Evolutionary conservation across 257 asterid species (phyloP).

Genomic region (Solanum megistacrolobum): DNA sequence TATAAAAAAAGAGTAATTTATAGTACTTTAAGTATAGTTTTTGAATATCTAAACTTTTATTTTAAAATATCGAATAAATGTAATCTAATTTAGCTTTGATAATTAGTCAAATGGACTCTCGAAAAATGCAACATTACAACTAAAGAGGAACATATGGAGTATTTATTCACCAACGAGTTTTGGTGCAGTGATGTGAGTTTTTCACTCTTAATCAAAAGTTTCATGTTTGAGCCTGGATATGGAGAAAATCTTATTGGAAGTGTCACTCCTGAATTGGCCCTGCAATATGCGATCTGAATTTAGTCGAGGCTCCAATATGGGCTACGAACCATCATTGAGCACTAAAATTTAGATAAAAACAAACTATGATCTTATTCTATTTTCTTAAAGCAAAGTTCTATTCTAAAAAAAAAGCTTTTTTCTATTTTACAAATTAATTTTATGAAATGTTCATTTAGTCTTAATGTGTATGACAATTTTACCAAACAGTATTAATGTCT

Average conservation of each 20-base stretch:
- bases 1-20: no score
- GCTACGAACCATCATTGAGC: background rate
- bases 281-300: accelerated
- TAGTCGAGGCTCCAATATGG: no score
- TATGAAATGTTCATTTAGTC: background rate
- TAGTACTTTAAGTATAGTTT: no score
- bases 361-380: background rate
- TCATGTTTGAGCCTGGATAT: no score
- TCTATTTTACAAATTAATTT: background rate
- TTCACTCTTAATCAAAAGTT: no score
- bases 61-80: accelerated
- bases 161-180: accelerated
- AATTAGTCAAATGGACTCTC: no score
- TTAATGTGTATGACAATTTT: background rate
- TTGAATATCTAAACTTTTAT: no score
- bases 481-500: background rate
- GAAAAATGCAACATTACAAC: accelerated
- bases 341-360: background rate
- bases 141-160: no score
- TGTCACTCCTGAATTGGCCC: no score
- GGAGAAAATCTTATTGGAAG: no score
- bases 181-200: no score
- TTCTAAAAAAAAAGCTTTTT: background rate
- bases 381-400: background rate
- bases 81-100: no score